phyloP scores from a whole-genome alignment of 2,329 filamentous ascomycete species.

The Fusarium duplospermum region DNA sequence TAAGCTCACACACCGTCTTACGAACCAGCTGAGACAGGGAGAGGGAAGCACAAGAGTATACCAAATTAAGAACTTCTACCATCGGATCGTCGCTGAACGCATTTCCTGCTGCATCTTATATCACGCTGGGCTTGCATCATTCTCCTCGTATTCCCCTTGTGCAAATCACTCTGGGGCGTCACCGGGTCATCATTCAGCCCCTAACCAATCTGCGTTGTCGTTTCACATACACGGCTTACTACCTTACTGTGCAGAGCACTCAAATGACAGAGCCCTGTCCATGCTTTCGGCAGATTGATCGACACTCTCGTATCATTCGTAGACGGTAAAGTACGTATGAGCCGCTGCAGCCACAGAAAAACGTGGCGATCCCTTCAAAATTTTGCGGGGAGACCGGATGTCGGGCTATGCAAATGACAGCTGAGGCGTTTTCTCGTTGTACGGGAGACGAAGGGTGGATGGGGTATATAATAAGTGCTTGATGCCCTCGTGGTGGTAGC shows the following conservation, averaged over 20 bases:
- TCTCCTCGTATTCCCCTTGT: background rate
- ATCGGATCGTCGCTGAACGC: background rate
- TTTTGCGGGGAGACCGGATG: background rate
- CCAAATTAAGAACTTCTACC: background rate
- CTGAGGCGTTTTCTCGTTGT: background rate
- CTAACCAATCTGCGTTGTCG: constrained; percentile 12
- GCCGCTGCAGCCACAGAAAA: background rate
- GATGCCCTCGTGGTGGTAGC: background rate
- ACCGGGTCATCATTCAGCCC: constrained; percentile 16
- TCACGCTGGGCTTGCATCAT: background rate
- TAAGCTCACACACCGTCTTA: background rate
- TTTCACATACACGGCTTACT: constrained; percentile 7
- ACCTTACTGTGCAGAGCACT: background rate
- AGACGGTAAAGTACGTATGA: background rate
- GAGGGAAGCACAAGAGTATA: background rate
- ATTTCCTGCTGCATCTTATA: background rate
- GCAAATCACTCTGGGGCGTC: background rate
- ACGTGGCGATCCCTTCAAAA: background rate
- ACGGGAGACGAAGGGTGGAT: background rate
- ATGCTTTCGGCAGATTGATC: background rate
- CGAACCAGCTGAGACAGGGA: background rate
- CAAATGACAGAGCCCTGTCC: background rate
- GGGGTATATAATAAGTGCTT: constrained; percentile 2
- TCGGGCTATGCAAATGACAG: background rate
- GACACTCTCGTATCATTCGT: background rate